Evolutionary conservation across 2,329 filamentous ascomycete genomes (phyloP).

Genomic region (Aspergillus chevalieri): DNA sequence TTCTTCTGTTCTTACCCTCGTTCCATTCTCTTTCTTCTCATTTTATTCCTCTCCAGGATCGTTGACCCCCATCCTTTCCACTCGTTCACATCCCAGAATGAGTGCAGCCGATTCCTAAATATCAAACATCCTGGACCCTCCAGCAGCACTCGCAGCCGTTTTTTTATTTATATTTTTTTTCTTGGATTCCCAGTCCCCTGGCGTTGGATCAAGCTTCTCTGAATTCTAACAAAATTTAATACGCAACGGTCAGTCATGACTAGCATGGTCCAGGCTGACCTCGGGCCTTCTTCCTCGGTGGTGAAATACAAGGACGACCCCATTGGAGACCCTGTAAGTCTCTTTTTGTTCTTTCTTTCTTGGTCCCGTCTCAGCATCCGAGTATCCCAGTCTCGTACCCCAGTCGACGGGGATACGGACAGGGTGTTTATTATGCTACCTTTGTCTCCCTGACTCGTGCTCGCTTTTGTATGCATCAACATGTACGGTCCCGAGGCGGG

Average conservation of each 20-base stretch:
- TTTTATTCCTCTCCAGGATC: conserved; percentile 7
- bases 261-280: conserved; percentile 40
- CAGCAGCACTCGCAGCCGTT: conserved; percentile 9
- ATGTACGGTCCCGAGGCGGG: neutral
- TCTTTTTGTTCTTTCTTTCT: conserved; percentile 1
- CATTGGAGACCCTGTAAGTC: conserved; percentile 43
- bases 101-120: conserved; percentile 30
- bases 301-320: conserved; percentile 46
- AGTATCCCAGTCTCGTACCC: too few relatives aligned
- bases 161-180: neutral
- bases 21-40: conserved; percentile 3
- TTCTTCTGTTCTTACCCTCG: conserved; percentile 8
- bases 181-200: neutral
- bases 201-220: neutral
- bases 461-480: neutral
- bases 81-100: conserved; percentile 13
- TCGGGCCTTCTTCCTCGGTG: conserved; percentile 26
- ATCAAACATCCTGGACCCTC: conserved; percentile 34
- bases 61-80: conserved; percentile 9
- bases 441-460: too few relatives aligned
- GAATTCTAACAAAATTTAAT: conserved; percentile 6
- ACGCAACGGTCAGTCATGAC: conserved; percentile 28
- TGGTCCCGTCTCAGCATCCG: neutral
- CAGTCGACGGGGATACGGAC: too few relatives aligned
- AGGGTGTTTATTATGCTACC: too few relatives aligned